phyloP scores from a whole-genome alignment of 352 stramenopile species.

The Phytophthora podocarpi region DNA sequence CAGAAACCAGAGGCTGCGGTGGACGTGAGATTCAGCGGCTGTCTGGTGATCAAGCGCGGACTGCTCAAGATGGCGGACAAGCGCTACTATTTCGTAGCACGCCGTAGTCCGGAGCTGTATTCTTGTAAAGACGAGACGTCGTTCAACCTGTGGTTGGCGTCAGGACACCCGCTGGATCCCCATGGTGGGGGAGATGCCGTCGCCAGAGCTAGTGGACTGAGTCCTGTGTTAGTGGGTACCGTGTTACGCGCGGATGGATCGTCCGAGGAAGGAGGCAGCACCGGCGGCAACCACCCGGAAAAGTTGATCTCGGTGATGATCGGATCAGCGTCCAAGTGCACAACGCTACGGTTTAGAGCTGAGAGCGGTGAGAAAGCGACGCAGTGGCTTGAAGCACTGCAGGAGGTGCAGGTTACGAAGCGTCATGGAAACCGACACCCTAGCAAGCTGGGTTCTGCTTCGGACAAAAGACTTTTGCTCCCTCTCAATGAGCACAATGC shows the following conservation, averaged over 20 bases:
- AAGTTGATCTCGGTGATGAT: constrained; percentile 56
- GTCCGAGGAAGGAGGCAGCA: constrained; percentile 35
- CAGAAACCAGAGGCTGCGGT: constrained; percentile 33
- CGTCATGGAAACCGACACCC: not conserved
- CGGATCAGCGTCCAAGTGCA: constrained; percentile 48
- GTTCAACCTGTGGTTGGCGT: constrained; percentile 66
- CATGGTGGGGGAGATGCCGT: constrained; percentile 24
- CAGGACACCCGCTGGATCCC: constrained; percentile 44
- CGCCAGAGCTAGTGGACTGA: constrained; percentile 32
- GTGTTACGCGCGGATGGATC: constrained; percentile 56
- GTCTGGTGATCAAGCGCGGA: constrained; percentile 49
- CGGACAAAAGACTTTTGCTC: constrained; percentile 35
- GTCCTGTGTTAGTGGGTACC: constrained; percentile 46
- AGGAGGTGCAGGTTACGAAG: constrained; percentile 61
- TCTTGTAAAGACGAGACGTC: constrained; percentile 67
- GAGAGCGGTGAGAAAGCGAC: constrained; percentile 47
- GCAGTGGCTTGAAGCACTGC: constrained; percentile 60
- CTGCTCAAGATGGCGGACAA: constrained; percentile 70
- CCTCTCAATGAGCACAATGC: constrained; percentile 38
- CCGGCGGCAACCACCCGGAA: constrained; percentile 33
- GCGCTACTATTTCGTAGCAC: constrained; percentile 68
- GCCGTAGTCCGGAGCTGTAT: constrained; percentile 48
- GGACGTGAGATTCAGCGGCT: constrained; percentile 50
- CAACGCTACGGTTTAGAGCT: constrained; percentile 47
- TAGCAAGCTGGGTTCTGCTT: constrained; percentile 12